Evolutionary conservation across 306 rosid species (phyloP), one percentile per base, ranked within the genome.

Genomic region (Gastrolobium villosum): DNA sequence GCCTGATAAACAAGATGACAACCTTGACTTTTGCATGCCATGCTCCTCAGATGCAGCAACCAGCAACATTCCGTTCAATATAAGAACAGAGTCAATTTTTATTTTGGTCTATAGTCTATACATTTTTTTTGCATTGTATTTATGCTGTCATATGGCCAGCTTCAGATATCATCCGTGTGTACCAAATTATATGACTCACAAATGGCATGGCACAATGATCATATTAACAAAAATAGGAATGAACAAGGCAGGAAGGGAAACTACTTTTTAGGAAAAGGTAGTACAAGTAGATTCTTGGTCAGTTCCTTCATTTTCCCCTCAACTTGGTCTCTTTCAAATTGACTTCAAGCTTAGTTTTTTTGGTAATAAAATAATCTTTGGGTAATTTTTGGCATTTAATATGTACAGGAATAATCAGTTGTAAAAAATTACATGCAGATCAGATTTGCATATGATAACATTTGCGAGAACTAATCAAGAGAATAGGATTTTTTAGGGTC

Each of bases 381-480:
- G 4, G 40, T 43, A 43, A 68, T 45, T 57, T 20, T 44, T 53
- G 3, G 48, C 37, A 44, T 73, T 63, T 20, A 11, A 54, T 50
- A 28, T 41, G 50, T 67, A 64, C 15, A 63, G n/a, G 74, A 73
- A 44, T 65, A 5, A 72, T 54, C 70, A 48, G 71, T 7, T 26
- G 13, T 20, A 34, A 10, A 72, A 53, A 10, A 54, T 20, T 73
- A 75, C 54, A 31, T 67, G 81, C 59, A 74, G 40, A 44, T 26
- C 11, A 10, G 62, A 37, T 81, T 35, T 34, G 28, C 53, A 43
- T 10, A 59, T 49, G 71, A 49, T 11, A 70, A 28, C 30, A 46
- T 66, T 70, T 34, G 35, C 7, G 7, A 41, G 15, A 64, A 64
- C 62, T 64, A 64, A 11, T 20, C 13, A 5, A 35, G 5, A 52